Evolutionary conservation across 768 basidiomycete genomes (phyloP), one percentile per base, ranked within the genome.

Genomic region (Coprinopsis marcescibilis): DNA sequence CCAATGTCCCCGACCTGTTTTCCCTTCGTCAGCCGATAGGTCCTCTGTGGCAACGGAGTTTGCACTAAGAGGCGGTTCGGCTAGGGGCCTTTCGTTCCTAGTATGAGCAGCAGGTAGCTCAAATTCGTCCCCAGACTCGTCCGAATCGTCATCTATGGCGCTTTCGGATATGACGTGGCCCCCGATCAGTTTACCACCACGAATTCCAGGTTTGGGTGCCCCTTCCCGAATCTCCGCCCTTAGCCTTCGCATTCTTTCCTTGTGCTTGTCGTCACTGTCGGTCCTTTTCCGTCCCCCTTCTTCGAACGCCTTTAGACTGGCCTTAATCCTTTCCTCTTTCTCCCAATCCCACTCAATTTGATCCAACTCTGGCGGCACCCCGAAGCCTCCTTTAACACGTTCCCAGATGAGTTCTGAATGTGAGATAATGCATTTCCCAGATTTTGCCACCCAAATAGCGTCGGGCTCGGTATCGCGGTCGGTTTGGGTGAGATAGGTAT

Each of bases 331-430:
- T 35, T 45, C 44, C 21, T 23, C 58, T 17, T 30, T 43, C 17
- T 43, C 36, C 32, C 66, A 63, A 25, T 68, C 64, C 21, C 72
- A 75, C 36, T 85, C 82, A 25, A 80, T 64, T 11, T 27, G 27
- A 53, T 89, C 84, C 17, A 94, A 70, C 56, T 94, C 90, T 0
- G 83, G 84, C 8, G 92, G 91, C 3, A 92, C 83, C 3, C 92
- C 92, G 1, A 96, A 69, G 0, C 88, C 90, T 24, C 81, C 85
- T 57, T 92, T 93, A 57, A 94, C 69, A 47, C 90, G 78, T 62
- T 94, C 90, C 92, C 92, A 96, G 46, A 94, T 83, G 32, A 91
- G 78, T 57, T 94, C 91, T 12, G 82, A 85, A 53, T 83, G 83
- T 20, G 77, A 65, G 17, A 86, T 70, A 55, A 95, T 77, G 55